phyloP scores from a whole-genome alignment of 768 basidiomycete species.

The Rhodotorula taiwanensis region DNA sequence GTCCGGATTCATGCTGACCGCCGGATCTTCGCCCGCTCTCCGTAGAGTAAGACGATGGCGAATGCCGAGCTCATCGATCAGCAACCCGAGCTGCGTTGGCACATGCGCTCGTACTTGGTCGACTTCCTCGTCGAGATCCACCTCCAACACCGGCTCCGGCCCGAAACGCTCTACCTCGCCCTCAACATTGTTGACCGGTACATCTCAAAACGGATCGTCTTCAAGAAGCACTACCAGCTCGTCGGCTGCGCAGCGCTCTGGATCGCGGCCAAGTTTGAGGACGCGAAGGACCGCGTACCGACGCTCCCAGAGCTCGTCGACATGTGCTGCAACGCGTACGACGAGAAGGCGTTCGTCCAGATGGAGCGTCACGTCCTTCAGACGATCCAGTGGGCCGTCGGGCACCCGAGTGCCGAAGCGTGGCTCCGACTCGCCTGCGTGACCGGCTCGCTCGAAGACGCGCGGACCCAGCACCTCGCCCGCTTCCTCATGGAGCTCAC shows the following conservation, averaged over 20 bases:
- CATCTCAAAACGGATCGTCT: constrained; percentile 95
- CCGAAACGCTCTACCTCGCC: constrained; percentile 96
- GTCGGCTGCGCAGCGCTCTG: constrained; percentile 96
- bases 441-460: constrained; percentile 60
- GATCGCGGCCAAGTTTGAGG: constrained; percentile 99
- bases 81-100: constrained; percentile 97
- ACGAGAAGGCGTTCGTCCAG: constrained; percentile 94
- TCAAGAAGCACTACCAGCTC: constrained; percentile 98
- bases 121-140: constrained; percentile 99
- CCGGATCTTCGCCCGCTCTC: not conserved
- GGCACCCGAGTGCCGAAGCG: constrained; percentile 95
- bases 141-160: constrained; percentile 92
- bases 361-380: constrained; percentile 97
- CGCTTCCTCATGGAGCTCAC: constrained; percentile 99
- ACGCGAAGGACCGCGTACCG: constrained; percentile 95
- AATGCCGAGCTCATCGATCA: constrained; percentile 96
- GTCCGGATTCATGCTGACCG: constrained; percentile 4
- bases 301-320: constrained; percentile 88
- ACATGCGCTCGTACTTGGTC: constrained; percentile 97
- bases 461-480: constrained; percentile 87
- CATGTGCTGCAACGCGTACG: constrained; percentile 93
- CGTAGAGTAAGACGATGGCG: constrained; percentile 73
- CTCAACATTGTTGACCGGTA: constrained; percentile 99
- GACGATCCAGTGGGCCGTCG: constrained; percentile 92
- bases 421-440: constrained; percentile 67